Percentiles rank a stretch among this genome's conserved stretches.
These are phyloP conservation scores for Diaporthe caulivora DNA, from an alignment of 2,329 filamentous ascomycete species.

Conservation along the genomic window DNA sequence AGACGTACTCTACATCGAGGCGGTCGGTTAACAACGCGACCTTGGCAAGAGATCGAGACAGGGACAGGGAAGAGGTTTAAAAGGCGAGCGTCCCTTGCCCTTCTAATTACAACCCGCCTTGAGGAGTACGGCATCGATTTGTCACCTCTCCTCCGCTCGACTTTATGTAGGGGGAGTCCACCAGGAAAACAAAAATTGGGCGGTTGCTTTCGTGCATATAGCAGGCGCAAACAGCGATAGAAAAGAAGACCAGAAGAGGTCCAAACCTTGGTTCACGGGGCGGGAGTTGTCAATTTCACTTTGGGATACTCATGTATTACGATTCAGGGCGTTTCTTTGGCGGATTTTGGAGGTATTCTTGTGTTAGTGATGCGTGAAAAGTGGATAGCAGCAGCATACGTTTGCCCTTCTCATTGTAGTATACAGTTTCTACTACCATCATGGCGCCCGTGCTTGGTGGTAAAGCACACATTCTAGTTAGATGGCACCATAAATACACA, in stretches of 20 bases:
- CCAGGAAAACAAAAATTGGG: not conserved
- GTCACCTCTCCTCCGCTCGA: not conserved
- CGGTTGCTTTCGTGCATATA: slow-evolving; percentile 34
- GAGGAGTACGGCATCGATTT: not conserved
- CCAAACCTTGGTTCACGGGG: slow-evolving; percentile 11
- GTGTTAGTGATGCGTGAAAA: slow-evolving; percentile 1
- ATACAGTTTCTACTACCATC: slow-evolving; percentile 15
- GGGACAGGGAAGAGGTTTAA: slow-evolving; percentile 35
- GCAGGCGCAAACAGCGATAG: slow-evolving; percentile 34
- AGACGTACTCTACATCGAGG: slow-evolving; percentile 38
- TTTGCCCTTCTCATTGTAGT: slow-evolving; percentile 19
- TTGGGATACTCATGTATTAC: slow-evolving; percentile 4
- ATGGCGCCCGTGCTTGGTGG: not conserved
- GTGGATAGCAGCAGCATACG: slow-evolving; percentile 10
- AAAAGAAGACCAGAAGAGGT: slow-evolving; percentile 1
- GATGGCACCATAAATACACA: not conserved
- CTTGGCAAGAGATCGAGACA: slow-evolving; percentile 22
- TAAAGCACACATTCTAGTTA: not conserved
- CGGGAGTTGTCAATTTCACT: slow-evolving; percentile 1
- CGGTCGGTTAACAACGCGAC: slow-evolving; percentile 32
- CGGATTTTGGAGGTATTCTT: not conserved
- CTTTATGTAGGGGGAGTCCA: not conserved
- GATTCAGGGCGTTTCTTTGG: not conserved
- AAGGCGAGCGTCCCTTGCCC: not conserved
- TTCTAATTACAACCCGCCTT: not conserved